Percentiles rank a stretch among this genome's conserved stretches.
These are phyloP conservation scores for Yamadazyma sp. DNA, from an alignment of 805 yeast species.

Conservation along the genomic window DNA sequence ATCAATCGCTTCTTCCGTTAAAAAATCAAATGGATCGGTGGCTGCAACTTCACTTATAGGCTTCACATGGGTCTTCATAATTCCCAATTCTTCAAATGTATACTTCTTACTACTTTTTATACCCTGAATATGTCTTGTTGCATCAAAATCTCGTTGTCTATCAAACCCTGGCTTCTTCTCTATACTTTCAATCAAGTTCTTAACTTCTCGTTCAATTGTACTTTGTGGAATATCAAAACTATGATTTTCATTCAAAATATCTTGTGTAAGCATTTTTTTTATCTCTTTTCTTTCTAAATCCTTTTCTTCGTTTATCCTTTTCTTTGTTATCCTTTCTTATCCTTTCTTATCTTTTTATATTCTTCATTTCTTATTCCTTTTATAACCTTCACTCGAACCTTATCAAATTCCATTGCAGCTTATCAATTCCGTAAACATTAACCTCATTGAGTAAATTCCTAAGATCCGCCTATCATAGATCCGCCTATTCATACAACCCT, in stretches of 20 bases:
- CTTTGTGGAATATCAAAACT: conserved; percentile 5
- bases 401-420: no score
- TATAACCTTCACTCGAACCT: no score
- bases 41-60: conserved; percentile 32
- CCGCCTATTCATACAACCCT: no score
- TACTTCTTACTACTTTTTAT: conserved; percentile 27
- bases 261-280: conserved; percentile 7
- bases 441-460: no score
- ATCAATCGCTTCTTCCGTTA: conserved; percentile 25
- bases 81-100: conserved; percentile 35
- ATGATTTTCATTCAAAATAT: conserved; percentile 8
- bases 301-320: no score
- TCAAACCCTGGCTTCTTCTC: conserved; percentile 10
- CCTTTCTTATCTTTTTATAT: no score
- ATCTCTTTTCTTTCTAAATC: no score
- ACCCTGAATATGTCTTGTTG: conserved; percentile 16
- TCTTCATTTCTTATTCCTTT: no score
- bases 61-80: conserved; percentile 26
- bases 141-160: conserved; percentile 10
- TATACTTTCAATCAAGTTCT: conserved; percentile 1
- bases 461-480: no score
- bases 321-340: no score
- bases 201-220: conserved; percentile 6
- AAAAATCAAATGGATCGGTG: conserved; percentile 24
- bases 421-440: no score